These are phyloP conservation scores for Inonotus obliquus DNA, from an alignment of 1,284 basidiomycete genomes.

Conservation along the genomic window DNA sequence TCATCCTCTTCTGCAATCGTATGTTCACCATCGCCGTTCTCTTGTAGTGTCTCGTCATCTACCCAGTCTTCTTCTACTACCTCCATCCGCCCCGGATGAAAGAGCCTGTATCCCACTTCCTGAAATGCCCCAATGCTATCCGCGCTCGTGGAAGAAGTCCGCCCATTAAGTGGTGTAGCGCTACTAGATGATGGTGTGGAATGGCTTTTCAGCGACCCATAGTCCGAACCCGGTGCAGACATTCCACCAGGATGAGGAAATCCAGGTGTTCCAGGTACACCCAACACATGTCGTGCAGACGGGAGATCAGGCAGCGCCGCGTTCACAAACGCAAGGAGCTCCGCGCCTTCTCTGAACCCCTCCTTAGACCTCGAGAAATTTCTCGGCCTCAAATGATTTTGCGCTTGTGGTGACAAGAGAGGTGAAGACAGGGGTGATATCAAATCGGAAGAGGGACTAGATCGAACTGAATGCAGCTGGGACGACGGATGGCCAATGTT, in stretches of 20 bases:
- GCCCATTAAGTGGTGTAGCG: not conserved
- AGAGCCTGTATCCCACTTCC: not conserved
- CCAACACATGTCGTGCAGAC: not conserved
- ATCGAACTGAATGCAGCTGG: not conserved
- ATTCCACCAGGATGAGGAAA: not conserved
- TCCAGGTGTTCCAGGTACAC: conserved; percentile 9
- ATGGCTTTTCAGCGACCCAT: not conserved
- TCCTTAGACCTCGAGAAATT: not conserved
- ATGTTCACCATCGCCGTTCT: not conserved
- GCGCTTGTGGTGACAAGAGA: not conserved
- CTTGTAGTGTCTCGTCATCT: conserved; percentile 2
- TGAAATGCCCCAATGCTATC: not conserved
- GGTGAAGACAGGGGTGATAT: not conserved
- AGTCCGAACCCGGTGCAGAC: not conserved
- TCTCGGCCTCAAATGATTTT: not conserved
- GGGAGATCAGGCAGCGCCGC: not conserved
- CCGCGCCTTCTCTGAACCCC: not conserved
- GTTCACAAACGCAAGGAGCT: conserved; percentile 2
- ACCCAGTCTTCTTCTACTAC: not conserved
- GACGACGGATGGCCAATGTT: not conserved
- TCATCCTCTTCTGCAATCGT: not conserved
- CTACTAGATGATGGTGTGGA: not conserved
- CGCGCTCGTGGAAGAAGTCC: not conserved
- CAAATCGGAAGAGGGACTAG: not conserved
- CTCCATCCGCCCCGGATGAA: not conserved